A percentile compares a stretch with the other conserved stretches of the same genome.
These are phyloP conservation scores for Penicillium egyptiacum DNA, from an alignment of 495 filamentous ascomycete species.

Conservation along the genomic window DNA sequence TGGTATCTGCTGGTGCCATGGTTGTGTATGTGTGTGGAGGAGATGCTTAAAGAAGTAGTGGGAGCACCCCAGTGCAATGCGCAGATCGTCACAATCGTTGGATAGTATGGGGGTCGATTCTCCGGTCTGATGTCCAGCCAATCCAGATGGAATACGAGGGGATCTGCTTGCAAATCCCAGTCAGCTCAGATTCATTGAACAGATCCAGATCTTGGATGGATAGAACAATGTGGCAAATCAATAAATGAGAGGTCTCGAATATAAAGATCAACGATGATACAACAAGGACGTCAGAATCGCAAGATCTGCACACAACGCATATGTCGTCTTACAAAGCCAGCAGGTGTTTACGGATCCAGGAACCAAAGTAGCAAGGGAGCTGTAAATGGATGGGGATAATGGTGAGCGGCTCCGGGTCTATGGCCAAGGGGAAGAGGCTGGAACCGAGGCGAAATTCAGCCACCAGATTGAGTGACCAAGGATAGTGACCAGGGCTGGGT, in stretches of 20 bases:
- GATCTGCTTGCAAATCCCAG: conserved; percentile 11
- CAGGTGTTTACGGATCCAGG: conserved; percentile 14
- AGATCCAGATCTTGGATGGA: neutral
- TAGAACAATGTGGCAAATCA: conserved; percentile 2
- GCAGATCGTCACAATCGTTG: conserved; percentile 12
- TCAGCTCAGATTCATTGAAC: conserved; percentile 10
- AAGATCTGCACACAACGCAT: conserved; percentile 5
- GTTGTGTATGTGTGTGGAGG: conserved; percentile 3
- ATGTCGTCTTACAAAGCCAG: conserved; percentile 17
- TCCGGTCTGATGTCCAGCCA: conserved; percentile 14
- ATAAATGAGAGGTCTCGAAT: neutral
- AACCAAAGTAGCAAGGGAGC: neutral
- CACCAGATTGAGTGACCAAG: conserved; percentile 2
- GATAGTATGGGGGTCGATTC: conserved; percentile 8
- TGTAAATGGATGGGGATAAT: neutral
- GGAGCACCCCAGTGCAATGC: conserved; percentile 12
- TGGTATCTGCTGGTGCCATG: conserved; percentile 37
- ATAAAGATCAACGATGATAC: conserved; percentile 9
- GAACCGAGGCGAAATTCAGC: neutral
- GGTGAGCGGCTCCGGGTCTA: conserved; percentile 3
- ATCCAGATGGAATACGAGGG: conserved; percentile 13
- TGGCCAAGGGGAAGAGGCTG: conserved; percentile 1
- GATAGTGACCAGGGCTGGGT: neutral
- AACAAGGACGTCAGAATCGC: conserved; percentile 6
- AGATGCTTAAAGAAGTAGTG: conserved; percentile 4